Conservation (phyloP, 1,284 basidiomycete species). For the Ustilago bromivora region DNA sequence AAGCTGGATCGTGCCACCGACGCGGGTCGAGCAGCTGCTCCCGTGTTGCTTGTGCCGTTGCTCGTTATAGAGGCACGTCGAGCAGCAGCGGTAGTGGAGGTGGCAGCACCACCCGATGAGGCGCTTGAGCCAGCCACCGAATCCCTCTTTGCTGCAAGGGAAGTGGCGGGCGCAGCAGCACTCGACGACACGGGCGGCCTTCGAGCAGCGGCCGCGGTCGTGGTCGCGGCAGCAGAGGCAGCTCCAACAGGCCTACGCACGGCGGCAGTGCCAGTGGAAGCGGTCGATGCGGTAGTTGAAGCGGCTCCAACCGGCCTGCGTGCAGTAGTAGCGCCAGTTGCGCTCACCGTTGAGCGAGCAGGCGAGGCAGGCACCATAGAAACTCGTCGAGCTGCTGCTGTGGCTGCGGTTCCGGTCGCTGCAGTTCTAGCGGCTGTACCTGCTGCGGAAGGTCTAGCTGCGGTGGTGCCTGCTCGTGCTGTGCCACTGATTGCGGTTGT, state of each 20-base stretch:
- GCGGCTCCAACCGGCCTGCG: conserved; percentile 20
- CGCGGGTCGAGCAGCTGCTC: conserved; percentile 27
- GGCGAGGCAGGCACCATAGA: conserved; percentile 46
- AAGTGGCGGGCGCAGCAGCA: conserved; percentile 22
- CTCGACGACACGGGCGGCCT: conserved; percentile 42
- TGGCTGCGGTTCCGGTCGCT: conserved; percentile 15
- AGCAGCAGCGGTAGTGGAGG: conserved; percentile 32
- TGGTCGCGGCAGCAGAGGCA: conserved; percentile 21
- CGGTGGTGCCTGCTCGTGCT: conserved; percentile 15
- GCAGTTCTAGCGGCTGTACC: conserved; percentile 24
- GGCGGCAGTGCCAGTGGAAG: conserved; percentile 21
- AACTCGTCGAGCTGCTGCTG: conserved; percentile 25
- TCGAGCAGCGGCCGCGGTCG: conserved; percentile 33
- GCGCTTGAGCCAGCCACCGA: conserved; percentile 35
- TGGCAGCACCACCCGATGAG: conserved; percentile 26
- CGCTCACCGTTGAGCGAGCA: conserved; percentile 26
- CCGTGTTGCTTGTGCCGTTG: conserved; percentile 33
- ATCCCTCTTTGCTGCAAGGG: conserved; percentile 29
- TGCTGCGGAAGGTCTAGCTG: conserved; percentile 24
- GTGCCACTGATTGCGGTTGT: conserved; percentile 7
- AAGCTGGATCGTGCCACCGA: conserved; percentile 30
- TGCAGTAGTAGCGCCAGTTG: conserved; percentile 17
- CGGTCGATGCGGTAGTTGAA: conserved; percentile 10
- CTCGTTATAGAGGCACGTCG: conserved; percentile 48
- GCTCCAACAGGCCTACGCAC: conserved; percentile 32